Evolutionary conservation across 2,329 filamentous ascomycete genomes (phyloP), one percentile per base, ranked within the genome.

Genomic region (Venturia aucupariae): DNA sequence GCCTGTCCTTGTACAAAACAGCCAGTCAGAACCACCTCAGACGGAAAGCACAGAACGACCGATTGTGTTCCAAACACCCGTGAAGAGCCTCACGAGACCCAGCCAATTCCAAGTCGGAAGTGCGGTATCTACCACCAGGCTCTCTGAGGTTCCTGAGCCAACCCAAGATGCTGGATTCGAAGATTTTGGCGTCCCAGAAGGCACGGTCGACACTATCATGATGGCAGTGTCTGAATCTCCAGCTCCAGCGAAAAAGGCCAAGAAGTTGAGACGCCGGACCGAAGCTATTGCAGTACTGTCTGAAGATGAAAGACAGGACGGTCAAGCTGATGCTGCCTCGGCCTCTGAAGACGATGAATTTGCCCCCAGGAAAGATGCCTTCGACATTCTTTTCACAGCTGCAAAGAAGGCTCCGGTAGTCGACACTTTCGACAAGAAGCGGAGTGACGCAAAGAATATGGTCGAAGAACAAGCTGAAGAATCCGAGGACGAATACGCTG

Each of bases 401-500:
- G 82, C 84, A 6, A 83, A 83, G 70, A 87, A 87, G 71, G 86
- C 82, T 3, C 82, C 84, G 8, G 82, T 83, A 70, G 84, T 84
- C 69, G 80, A 82, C 62, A 77, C 78, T 6, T 96, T 92, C 70
- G 84, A 96, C 76, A 90, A 88, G 75, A 92, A 91, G 75, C 92
- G 89, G 74, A 95, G 90, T 77, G 87, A 90, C 72, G 93, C 92
- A 0, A 92, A 87, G 71, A 87, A 88, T 30, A 90, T 96, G 83
- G 82, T 99, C 44, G 85, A 97, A 68, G 94, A 97, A 69, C 92
- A 96, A 73, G 93, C 94, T 66, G 90, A 96, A 70, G 94, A 99
- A 76, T 99, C 94, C 0, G 95, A 99, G 73, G 94, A 99, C 73
- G 94, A 99, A 75, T 99, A 97, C 74, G 93, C 92, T 46, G 94